These are phyloP conservation scores for Bonia amplexicaulis DNA, from an alignment of 176 grass and related monocot genomes.

Conservation along the genomic window DNA sequence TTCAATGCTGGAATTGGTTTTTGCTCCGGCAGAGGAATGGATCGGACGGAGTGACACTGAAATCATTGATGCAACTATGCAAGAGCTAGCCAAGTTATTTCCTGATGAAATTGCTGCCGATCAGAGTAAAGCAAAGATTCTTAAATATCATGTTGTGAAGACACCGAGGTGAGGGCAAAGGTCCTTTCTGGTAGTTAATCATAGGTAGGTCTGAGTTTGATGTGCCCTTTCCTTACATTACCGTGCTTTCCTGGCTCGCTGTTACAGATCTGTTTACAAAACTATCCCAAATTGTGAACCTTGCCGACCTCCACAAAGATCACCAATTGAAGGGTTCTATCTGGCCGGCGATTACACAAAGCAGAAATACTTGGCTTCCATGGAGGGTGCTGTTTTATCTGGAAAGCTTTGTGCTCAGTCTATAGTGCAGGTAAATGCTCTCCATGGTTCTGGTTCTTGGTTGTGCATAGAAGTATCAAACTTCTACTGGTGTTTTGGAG, in stretches of 20 bases:
- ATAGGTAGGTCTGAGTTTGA: not conserved
- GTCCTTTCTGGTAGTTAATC: not conserved
- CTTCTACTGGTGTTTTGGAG: not conserved
- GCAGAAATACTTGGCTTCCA: conserved; percentile 95
- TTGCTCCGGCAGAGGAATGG: conserved; percentile 96
- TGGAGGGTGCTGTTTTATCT: conserved; percentile 89
- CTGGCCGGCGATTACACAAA: conserved; percentile 93
- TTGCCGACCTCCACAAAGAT: conserved; percentile 80
- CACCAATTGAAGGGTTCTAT: conserved; percentile 90
- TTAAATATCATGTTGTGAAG: conserved; percentile 90
- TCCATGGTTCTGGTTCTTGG: not conserved
- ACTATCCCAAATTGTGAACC: conserved; percentile 84
- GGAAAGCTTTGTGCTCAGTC: conserved; percentile 88
- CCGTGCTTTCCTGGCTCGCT: not conserved
- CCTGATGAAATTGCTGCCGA: conserved; percentile 90
- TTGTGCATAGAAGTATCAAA: not conserved
- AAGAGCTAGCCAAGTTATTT: conserved; percentile 91
- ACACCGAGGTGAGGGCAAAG: conserved; percentile 58
- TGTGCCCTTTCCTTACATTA: not conserved
- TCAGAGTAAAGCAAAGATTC: conserved; percentile 89
- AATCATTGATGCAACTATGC: conserved; percentile 86
- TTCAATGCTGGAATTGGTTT: conserved; percentile 96
- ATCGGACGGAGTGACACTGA: conserved; percentile 70
- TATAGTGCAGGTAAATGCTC: conserved; percentile 60
- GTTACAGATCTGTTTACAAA: conserved; percentile 91